Evolutionary conservation across 148 eudicot species (phyloP).

Genomic region (Gaultheria prostrata): DNA sequence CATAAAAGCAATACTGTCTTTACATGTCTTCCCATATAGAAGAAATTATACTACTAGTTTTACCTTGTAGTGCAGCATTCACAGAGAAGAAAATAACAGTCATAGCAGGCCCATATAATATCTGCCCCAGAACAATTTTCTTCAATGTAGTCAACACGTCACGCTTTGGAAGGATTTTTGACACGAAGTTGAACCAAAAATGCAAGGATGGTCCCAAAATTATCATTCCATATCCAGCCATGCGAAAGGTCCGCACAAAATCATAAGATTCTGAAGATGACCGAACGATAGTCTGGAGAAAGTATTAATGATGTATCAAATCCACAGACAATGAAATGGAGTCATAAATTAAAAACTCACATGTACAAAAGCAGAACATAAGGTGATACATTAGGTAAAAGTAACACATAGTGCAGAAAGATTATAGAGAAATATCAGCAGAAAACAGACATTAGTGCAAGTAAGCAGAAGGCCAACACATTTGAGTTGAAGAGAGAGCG

Average conservation of each 20-base stretch:
- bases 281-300: conserved; percentile 53
- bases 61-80: conserved; percentile 92
- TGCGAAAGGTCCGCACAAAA: conserved; percentile 60
- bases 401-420: not conserved
- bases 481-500: not conserved
- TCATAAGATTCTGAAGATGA: conserved; percentile 61
- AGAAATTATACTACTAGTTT: not conserved
- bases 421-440: not conserved
- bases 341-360: not conserved
- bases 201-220: conserved; percentile 85
- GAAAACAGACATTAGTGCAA: not conserved
- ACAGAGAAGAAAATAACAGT: conserved; percentile 75
- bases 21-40: not conserved
- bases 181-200: conserved; percentile 81
- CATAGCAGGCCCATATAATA: conserved; percentile 75
- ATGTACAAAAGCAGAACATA: not conserved
- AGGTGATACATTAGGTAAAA: not conserved
- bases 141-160: conserved; percentile 66
- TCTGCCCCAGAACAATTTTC: conserved; percentile 79
- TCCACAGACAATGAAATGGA: not conserved
- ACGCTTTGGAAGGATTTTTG: conserved; percentile 63
- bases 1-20: not conserved
- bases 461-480: not conserved
- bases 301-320: conserved; percentile 5
- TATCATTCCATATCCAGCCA: conserved; percentile 87